Conservation (phyloP, 2,329 filamentous ascomycete species). For the Ophiocordyceps camponoti-leonardi region DNA sequence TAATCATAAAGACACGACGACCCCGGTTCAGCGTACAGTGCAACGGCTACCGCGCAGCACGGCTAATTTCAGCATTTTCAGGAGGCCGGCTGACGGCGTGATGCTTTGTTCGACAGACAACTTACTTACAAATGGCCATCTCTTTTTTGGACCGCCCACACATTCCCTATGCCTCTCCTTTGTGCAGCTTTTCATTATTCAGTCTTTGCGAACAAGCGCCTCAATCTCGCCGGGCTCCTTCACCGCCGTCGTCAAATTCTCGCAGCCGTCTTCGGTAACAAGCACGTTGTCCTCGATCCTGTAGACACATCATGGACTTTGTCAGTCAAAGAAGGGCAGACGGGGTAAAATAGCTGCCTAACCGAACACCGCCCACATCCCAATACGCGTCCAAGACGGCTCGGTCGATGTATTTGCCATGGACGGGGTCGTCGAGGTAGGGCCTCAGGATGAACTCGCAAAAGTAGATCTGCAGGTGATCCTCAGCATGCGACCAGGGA, state of each 20-base stretch:
- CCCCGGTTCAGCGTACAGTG: background rate
- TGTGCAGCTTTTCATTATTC: background rate
- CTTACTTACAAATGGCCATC: too few species aligned
- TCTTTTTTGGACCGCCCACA: background rate
- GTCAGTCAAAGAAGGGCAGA: background rate
- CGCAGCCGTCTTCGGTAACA: conserved; percentile 49
- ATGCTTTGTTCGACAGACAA: background rate
- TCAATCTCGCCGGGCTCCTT: conserved; percentile 51
- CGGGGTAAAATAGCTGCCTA: conserved; percentile 8
- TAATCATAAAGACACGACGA: background rate
- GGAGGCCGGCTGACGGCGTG: background rate
- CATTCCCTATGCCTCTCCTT: background rate
- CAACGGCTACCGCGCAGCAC: background rate
- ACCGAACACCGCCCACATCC: conserved; percentile 61
- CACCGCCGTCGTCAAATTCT: conserved; percentile 56
- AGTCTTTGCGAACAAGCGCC: conserved; percentile 7
- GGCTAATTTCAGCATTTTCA: background rate
- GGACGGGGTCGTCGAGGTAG: conserved; percentile 53
- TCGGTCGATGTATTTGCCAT: conserved; percentile 61
- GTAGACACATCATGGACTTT: background rate
- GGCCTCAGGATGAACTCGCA: conserved; percentile 77
- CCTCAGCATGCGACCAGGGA: conserved; percentile 1
- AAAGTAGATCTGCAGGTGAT: conserved; percentile 53
- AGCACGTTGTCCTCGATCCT: conserved; percentile 56
- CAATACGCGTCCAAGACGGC: conserved; percentile 63